phyloP scores from a whole-genome alignment of 371 early-diverging fungal species.

The Rhizopus arrhizus region DNA sequence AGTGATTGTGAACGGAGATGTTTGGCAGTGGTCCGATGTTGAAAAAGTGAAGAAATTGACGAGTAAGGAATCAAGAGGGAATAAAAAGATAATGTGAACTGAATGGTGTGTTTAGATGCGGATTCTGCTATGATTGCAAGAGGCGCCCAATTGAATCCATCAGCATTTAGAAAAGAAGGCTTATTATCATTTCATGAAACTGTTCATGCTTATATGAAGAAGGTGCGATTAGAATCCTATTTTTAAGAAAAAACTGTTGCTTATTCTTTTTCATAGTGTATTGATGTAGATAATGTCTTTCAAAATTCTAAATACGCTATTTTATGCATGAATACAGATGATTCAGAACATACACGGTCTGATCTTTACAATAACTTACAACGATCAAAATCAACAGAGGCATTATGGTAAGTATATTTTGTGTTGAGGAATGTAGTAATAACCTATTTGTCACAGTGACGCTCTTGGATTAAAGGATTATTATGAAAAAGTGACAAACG shows the following conservation, averaged over 20 bases:
- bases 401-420: slow-evolving; percentile 42
- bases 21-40: slow-evolving; percentile 67
- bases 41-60: slow-evolving; percentile 57
- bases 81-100: neutral
- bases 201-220: slow-evolving; percentile 67
- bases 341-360: slow-evolving; percentile 56
- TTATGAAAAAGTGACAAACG: slow-evolving; percentile 32
- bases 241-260: neutral
- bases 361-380: slow-evolving; percentile 49
- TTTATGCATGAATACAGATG: slow-evolving; percentile 76
- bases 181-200: slow-evolving; percentile 55
- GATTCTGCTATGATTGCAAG: slow-evolving; percentile 90
- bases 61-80: slow-evolving; percentile 27
- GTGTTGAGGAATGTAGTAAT: neutral
- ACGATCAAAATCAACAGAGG: slow-evolving; percentile 54
- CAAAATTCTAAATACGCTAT: slow-evolving; percentile 89
- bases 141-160: slow-evolving; percentile 82
- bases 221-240: slow-evolving; percentile 34
- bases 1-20: slow-evolving; percentile 93
- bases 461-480: slow-evolving; percentile 47
- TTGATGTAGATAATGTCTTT: slow-evolving; percentile 70
- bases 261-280: slow-evolving; percentile 28
- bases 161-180: slow-evolving; percentile 78
- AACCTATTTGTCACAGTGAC: slow-evolving; percentile 22
- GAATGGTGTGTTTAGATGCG: slow-evolving; percentile 35